Evolutionary conservation across 148 eudicot species (phyloP), one percentile per base, ranked within the genome.

Genomic region (Mesembryanthemum crystallinum): DNA sequence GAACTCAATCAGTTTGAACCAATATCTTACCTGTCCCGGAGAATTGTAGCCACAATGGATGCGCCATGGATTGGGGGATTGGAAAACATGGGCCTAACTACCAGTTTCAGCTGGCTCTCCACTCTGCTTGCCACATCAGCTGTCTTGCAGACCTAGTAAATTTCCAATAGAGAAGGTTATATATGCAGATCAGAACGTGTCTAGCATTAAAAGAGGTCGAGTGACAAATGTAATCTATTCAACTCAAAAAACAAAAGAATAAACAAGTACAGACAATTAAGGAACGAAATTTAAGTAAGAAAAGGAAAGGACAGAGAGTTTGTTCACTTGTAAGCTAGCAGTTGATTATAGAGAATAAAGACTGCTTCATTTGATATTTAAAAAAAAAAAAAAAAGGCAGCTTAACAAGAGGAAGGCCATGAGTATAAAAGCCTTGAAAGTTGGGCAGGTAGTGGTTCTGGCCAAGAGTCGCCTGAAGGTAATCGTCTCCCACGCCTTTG

Each of bases 1-100:
- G 11, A 54, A 37, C 45, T 57, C 32, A 54, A 35, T 49, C 20
- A 49, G 67, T 37, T 61, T 11, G n/a, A 43, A 75, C 4, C 51
- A 76, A 33, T 24, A 27, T 7, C 13, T 33, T 87, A 94, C 98
- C 93, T 87, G 87, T 94, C 98, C 67, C 88, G 85, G 68, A 95
- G 99, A 73, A 95, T 95, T 49, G 89, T 89, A 76, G 97, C 96
- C 65, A 92, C 98, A 81, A 95, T 89, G 49, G 99, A 92, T 69
- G 97, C 91, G 58, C 99, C 99, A 69, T 95, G 99, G 73, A 95
- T 86, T 64, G 99, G 99, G 64, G 99, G 99, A 84, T 78, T 95
- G 9, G 99, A 95, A 75, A 86, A 92, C 99, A 95, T 95, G 49
- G 99, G 97, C 84, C 97, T 88, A 62, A 92, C 78, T 60, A 95